phyloP scores from a whole-genome alignment of 768 basidiomycete genomes.

The Mycena maculata region DNA sequence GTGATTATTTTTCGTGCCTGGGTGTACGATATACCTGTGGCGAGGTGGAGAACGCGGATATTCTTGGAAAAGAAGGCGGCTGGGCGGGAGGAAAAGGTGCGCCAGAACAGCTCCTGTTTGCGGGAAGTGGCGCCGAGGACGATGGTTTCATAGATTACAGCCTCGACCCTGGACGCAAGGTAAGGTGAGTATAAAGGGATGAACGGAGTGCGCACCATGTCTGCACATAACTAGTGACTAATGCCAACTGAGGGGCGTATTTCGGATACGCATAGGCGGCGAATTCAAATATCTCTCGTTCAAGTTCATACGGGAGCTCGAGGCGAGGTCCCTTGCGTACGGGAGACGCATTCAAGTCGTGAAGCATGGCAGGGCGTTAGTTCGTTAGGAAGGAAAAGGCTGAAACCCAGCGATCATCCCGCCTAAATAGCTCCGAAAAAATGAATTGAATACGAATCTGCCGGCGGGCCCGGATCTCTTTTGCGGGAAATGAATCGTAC shows the following conservation, averaged over 20 bases:
- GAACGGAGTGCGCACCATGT: conserved; percentile 27
- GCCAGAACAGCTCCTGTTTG: conserved; percentile 40
- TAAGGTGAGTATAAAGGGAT: not conserved
- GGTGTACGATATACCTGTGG: conserved; percentile 34
- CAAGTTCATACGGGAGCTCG: conserved; percentile 47
- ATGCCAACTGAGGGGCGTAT: conserved; percentile 40
- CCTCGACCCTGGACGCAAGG: conserved; percentile 44
- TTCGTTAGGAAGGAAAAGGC: not conserved
- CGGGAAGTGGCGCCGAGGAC: conserved; percentile 38
- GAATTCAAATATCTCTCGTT: conserved; percentile 49
- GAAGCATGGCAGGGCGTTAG: not conserved
- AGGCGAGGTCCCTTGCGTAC: not conserved
- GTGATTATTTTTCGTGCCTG: conserved; percentile 39
- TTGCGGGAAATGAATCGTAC: not conserved
- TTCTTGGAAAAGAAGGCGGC: conserved; percentile 43
- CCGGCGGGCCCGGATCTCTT: not conserved
- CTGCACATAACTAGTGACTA: conserved; percentile 39
- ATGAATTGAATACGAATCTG: conserved; percentile 14
- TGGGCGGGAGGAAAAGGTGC: conserved; percentile 43
- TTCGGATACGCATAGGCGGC: conserved; percentile 41
- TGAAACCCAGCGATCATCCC: conserved; percentile 25
- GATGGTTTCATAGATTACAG: conserved; percentile 47
- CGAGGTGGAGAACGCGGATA: conserved; percentile 43
- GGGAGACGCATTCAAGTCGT: not conserved
- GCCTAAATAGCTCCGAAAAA: not conserved